Percentiles rank a stretch among this genome's conserved stretches.
phyloP scores from a whole-genome alignment of 306 rosid genomes.

The Castanospermum australe region DNA sequence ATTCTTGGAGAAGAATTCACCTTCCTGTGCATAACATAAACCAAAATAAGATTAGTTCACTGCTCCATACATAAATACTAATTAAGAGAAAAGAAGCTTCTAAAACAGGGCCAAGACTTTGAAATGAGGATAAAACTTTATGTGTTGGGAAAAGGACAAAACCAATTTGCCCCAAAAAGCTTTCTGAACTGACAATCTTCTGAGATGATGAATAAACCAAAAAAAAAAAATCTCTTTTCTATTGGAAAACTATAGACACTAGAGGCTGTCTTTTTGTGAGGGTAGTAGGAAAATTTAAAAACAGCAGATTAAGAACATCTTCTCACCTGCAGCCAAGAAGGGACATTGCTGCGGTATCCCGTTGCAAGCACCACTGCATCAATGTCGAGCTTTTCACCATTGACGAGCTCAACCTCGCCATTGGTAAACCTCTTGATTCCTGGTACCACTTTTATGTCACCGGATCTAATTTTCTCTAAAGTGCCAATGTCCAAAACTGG shows the following conservation, averaged over 20 bases:
- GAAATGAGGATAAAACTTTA: background rate
- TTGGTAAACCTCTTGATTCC: slow-evolving; percentile 52
- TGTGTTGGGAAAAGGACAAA: slow-evolving; percentile 2
- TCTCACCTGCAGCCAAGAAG: slow-evolving; percentile 94
- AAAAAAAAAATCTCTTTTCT: background rate
- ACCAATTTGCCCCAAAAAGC: background rate
- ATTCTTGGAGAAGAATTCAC: slow-evolving; percentile 75
- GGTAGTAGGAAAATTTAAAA: background rate
- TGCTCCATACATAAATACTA: background rate
- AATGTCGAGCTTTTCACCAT: slow-evolving; percentile 56
- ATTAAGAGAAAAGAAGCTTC: slow-evolving; percentile 11
- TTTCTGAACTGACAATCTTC: slow-evolving; percentile 28
- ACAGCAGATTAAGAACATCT: slow-evolving; percentile 1
- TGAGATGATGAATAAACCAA: background rate
- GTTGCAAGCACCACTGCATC: slow-evolving; percentile 85
- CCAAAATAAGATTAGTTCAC: slow-evolving; percentile 34
- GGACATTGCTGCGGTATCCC: slow-evolving; percentile 91
- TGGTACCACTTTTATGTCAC: slow-evolving; percentile 69
- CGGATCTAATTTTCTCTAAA: slow-evolving; percentile 74
- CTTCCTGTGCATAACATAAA: slow-evolving; percentile 54
- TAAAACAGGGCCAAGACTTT: background rate
- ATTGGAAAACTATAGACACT: background rate
- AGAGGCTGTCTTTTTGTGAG: background rate
- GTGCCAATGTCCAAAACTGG: slow-evolving; percentile 89
- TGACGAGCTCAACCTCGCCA: slow-evolving; percentile 49